Evolutionary conservation across 768 basidiomycete species (phyloP).

Genomic region (Suillus variegatus): DNA sequence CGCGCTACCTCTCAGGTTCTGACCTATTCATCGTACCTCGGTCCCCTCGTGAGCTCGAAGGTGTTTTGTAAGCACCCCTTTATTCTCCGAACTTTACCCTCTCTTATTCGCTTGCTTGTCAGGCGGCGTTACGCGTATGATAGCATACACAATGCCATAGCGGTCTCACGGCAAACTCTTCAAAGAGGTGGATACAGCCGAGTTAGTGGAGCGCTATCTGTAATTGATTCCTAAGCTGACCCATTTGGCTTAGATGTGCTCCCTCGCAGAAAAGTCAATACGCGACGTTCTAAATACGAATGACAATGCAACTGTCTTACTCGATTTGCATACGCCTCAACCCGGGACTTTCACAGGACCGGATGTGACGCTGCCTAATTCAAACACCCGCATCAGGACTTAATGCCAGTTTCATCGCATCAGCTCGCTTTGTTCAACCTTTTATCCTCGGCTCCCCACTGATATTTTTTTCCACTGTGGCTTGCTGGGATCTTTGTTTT

Average conservation of each 20-base stretch:
- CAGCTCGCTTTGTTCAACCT: neutral
- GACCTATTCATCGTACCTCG: constrained; percentile 74
- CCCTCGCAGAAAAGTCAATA: constrained; percentile 72
- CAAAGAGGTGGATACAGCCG: constrained; percentile 56
- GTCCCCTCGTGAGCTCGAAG: constrained; percentile 65
- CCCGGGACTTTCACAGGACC: constrained; percentile 17
- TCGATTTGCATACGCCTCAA: constrained; percentile 56
- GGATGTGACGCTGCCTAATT: constrained; percentile 10
- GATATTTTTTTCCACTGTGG: constrained; percentile 9
- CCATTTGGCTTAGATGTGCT: constrained; percentile 51
- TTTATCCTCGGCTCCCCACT: constrained; percentile 9
- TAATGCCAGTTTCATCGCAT: constrained; percentile 16
- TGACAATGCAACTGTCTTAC: constrained; percentile 66
- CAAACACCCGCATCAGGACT: constrained; percentile 25
- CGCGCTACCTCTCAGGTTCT: constrained; percentile 68
- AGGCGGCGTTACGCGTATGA: constrained; percentile 79
- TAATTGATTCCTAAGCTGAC: neutral
- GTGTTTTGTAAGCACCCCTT: constrained; percentile 56
- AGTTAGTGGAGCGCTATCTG: constrained; percentile 35
- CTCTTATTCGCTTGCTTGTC: constrained; percentile 14
- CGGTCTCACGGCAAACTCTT: constrained; percentile 64
- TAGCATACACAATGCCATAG: constrained; percentile 78
- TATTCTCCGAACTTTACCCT: neutral
- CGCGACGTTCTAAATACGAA: constrained; percentile 64
- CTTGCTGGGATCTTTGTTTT: neutral